Base-by-base conservation (phyloP, 169 alveolate genomes). In the Toxoplasma gondii region DNA sequence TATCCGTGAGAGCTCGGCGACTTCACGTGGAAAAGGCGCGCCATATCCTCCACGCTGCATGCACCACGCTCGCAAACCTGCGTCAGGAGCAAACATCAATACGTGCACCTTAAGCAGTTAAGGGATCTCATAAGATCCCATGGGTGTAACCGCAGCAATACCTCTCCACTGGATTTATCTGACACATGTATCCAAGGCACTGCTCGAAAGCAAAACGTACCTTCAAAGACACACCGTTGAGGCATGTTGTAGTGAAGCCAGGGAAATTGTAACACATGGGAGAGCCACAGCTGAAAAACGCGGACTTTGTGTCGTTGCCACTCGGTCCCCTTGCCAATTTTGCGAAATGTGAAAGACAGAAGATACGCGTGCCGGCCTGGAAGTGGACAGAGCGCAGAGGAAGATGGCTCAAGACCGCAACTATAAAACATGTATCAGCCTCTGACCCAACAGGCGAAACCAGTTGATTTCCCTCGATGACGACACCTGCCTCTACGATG, bases 41-140 rank as follows among this genome's bases (percentile, higher is more conserved):
- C 95, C 95, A 80, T 44, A 95, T 78, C 96, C 96, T 12, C 96
- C 94, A 0, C 96, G 95, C 38, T 81, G 94, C 88, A 95, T 41
- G 90, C 94, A 88, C 96, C 96, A 95, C 54, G 96, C 94, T 0
- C 96, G 94, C n/a, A 95, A 36, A 19, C 96, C 96, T 93, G 90
- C 64, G 29, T 38, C 54, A 4, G 54, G 19, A 34, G 0, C 44
- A 64, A 64, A 64, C 78, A 64, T 24, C 78, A 64, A 19, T 4
- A 64, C 78, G 78, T 64, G 78, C 29, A 64, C 78, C 78, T 64
- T 29, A 7, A 64, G 16, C 58, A 17, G 58, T 0, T 49, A 9
- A 49, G 12, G 58, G 41, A 39, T 39, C 41, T 39, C 58, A 9
- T 12, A 0, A 17, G 58, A 12, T 49, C 22, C 4, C 0, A 49